Evolutionary conservation across 2,329 filamentous ascomycete species (phyloP).

Genomic region (Pyrenophora teres): DNA sequence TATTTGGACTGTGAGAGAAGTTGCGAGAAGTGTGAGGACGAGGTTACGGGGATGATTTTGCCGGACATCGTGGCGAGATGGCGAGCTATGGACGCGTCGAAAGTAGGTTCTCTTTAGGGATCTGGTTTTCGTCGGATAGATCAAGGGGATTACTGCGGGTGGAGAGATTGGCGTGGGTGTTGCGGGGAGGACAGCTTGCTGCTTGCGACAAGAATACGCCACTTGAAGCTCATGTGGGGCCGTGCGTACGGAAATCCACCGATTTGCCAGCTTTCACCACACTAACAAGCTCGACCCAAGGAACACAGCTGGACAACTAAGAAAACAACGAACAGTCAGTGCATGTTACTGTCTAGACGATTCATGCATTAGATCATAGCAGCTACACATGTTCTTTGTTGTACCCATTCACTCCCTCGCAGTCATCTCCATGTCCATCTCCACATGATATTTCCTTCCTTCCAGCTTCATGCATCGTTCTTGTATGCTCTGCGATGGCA

Average conservation of each 20-base stretch:
- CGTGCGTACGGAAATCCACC: not conserved
- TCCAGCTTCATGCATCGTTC: not conserved
- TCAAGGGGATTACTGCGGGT: not conserved
- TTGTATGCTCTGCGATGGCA: not conserved
- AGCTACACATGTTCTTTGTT: not conserved
- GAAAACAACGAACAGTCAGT: no score
- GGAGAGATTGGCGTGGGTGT: constrained; percentile 1
- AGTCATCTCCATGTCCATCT: not conserved
- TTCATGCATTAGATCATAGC: no score
- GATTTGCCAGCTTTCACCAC: no score
- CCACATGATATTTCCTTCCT: not conserved
- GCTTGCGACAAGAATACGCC: constrained; percentile 12
- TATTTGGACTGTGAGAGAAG: constrained; percentile 44
- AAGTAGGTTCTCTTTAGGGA: not conserved
- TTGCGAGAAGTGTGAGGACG: constrained; percentile 42
- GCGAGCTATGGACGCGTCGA: not conserved
- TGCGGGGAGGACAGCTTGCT: constrained; percentile 13
- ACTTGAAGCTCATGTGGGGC: constrained; percentile 3
- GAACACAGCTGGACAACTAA: no score
- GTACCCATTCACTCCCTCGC: no score
- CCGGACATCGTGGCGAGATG: constrained; percentile 30
- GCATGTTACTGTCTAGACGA: no score
- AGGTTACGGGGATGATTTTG: constrained; percentile 41
- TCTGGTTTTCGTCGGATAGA: no score
- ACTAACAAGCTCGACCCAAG: no score